phyloP scores from a whole-genome alignment of 73 alveolate species.

The Paramecium caudatum region DNA sequence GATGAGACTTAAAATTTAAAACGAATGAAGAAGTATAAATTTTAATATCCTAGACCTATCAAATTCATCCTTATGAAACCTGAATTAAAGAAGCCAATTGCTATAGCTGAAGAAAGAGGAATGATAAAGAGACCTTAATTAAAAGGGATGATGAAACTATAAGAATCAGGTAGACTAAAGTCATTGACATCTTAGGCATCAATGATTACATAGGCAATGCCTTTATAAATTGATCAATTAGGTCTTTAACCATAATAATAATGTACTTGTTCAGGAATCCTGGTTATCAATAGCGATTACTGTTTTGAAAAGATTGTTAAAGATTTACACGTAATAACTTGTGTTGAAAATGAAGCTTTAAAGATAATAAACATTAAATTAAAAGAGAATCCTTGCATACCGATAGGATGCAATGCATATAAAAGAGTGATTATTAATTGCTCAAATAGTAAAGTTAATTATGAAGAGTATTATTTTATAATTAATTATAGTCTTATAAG shows the following conservation, averaged over 20 bases:
- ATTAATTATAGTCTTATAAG: background rate
- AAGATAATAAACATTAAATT: slow-evolving; percentile 21
- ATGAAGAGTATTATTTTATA: slow-evolving; percentile 47
- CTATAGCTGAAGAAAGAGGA: background rate
- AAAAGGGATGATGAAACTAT: slow-evolving; percentile 54
- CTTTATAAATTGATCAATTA: no score
- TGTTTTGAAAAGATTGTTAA: background rate
- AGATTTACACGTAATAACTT: background rate
- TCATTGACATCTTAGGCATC: no score
- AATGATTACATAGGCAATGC: no score
- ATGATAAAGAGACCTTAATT: slow-evolving; percentile 32
- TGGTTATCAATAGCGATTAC: background rate
- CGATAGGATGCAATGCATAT: background rate
- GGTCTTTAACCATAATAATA: background rate
- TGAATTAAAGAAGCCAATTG: background rate
- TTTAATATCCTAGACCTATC: background rate
- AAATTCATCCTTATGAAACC: background rate
- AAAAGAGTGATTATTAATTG: slow-evolving; percentile 24
- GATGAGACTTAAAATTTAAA: slow-evolving; percentile 20
- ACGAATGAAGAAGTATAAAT: slow-evolving; percentile 17
- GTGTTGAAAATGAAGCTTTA: background rate
- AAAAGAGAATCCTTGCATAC: slow-evolving; percentile 35
- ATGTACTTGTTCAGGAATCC: background rate
- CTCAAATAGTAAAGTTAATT: background rate
- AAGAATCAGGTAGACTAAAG: slow-evolving; percentile 61